phyloP scores from a whole-genome alignment of 2,329 filamentous ascomycete species.

The Neopestalotiopsis sp. region DNA sequence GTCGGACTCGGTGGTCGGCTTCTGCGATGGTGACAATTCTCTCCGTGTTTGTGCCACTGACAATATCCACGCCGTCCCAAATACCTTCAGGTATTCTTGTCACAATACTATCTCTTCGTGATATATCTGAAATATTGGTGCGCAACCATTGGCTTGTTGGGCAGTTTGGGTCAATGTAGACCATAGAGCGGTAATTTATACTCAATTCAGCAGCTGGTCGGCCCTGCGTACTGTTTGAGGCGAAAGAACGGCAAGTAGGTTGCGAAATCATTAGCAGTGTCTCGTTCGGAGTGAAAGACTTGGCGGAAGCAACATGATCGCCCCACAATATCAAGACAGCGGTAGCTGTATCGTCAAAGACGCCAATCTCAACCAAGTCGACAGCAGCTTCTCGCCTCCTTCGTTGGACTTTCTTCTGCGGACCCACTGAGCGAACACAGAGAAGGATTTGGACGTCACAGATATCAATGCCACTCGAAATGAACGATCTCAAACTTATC shows the following conservation, averaged over 20 bases:
- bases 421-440: slow-evolving; percentile 62
- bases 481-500: slow-evolving; percentile 62
- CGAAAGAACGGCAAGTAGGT: slow-evolving; percentile 35
- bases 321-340: slow-evolving; percentile 60
- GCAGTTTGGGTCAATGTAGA: slow-evolving; percentile 61
- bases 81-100: slow-evolving; percentile 49
- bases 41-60: slow-evolving; percentile 35
- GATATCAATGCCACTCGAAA: slow-evolving; percentile 58
- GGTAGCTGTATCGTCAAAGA: slow-evolving; percentile 64
- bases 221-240: neutral
- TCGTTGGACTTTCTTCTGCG: slow-evolving; percentile 50
- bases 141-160: slow-evolving; percentile 59
- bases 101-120: slow-evolving; percentile 54
- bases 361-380: slow-evolving; percentile 52
- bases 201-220: slow-evolving; percentile 27
- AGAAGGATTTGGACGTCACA: slow-evolving; percentile 56
- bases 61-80: slow-evolving; percentile 41
- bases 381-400: slow-evolving; percentile 51
- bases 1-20: slow-evolving; percentile 45
- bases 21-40: slow-evolving; percentile 48
- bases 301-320: slow-evolving; percentile 48
- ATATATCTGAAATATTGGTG: slow-evolving; percentile 50
- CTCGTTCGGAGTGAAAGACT: slow-evolving; percentile 49
- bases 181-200: slow-evolving; percentile 47
- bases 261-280: slow-evolving; percentile 56